phyloP scores from a whole-genome alignment of 805 yeast genomes.

The Kodamaea kaohsiungensis region DNA sequence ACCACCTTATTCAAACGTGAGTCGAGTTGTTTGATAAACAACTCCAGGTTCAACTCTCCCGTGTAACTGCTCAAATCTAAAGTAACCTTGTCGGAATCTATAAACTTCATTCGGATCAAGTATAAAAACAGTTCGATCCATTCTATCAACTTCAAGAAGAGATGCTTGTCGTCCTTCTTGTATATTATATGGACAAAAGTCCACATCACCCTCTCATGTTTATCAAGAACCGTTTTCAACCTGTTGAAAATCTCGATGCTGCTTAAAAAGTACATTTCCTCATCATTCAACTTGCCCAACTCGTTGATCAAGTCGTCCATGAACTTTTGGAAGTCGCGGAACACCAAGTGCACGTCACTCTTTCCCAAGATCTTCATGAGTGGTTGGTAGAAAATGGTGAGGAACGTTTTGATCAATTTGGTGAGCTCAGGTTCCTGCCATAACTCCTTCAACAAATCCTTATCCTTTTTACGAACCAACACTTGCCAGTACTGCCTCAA shows the following conservation, averaged over 20 bases:
- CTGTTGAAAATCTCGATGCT: conserved; percentile 65
- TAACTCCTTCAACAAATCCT: conserved; percentile 67
- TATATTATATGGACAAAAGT: conserved; percentile 81
- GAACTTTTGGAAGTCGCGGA: conserved; percentile 38
- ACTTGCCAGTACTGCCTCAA: conserved; percentile 64
- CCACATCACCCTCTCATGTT: conserved; percentile 73
- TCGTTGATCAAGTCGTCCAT: conserved; percentile 62
- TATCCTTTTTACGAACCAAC: conserved; percentile 70
- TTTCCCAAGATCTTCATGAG: conserved; percentile 37
- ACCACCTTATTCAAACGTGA: conserved; percentile 37
- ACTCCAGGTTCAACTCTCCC: conserved; percentile 29
- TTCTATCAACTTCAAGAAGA: conserved; percentile 67
- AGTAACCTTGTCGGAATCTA: conserved; percentile 32
- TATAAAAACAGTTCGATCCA: conserved; percentile 74
- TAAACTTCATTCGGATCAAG: conserved; percentile 63
- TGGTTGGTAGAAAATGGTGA: conserved; percentile 48
- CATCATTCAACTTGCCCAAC: conserved; percentile 57
- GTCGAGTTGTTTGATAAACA: conserved; percentile 42
- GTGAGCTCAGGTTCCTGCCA: conserved; percentile 88
- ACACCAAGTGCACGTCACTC: conserved; percentile 40
- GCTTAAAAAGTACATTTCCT: conserved; percentile 47
- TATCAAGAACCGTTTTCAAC: conserved; percentile 63
- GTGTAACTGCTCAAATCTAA: conserved; percentile 7
- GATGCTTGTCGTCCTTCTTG: conserved; percentile 65
- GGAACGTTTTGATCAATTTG: conserved; percentile 68